These are phyloP conservation scores for Albatrellus ellisii DNA, from an alignment of 768 basidiomycete genomes.

Conservation along the genomic window DNA sequence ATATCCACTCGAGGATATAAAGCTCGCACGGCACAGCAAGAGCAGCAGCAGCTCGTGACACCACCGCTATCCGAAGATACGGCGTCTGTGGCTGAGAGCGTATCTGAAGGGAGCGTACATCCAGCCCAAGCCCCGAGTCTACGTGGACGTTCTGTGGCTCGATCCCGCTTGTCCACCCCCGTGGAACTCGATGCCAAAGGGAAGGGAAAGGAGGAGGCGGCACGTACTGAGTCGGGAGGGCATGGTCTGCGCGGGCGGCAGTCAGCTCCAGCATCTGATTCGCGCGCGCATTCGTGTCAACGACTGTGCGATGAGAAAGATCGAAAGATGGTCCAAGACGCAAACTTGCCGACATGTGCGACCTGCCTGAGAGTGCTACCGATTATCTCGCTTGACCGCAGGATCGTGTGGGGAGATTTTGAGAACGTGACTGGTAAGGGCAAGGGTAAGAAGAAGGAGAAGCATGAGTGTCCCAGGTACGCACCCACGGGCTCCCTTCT, in stretches of 20 bases:
- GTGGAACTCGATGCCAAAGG: slow-evolving; percentile 7
- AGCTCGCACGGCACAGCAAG: slow-evolving; percentile 21
- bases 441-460: slow-evolving; percentile 27
- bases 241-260: slow-evolving; percentile 12
- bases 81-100: slow-evolving; percentile 20
- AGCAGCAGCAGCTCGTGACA: slow-evolving; percentile 28
- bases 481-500: slow-evolving; percentile 16
- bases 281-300: too few species aligned
- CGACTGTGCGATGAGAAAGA: slow-evolving; percentile 6
- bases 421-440: slow-evolving; percentile 36
- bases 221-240: slow-evolving; percentile 1
- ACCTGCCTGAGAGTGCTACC: slow-evolving; percentile 64
- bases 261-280: slow-evolving; percentile 5
- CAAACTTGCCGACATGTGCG: slow-evolving; percentile 40
- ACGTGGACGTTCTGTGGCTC: too few species aligned
- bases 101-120: slow-evolving; percentile 6
- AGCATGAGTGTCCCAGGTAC: slow-evolving; percentile 66
- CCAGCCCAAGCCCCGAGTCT: too few species aligned
- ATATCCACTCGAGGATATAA: slow-evolving; percentile 47
- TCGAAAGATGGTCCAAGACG: slow-evolving; percentile 14
- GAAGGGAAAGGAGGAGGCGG: background rate
- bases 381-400: slow-evolving; percentile 60
- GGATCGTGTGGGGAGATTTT: slow-evolving; percentile 59
- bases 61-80: slow-evolving; percentile 36
- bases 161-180: background rate